phyloP scores from a whole-genome alignment of 139 green algal species.

The Trebouxia sp. region DNA sequence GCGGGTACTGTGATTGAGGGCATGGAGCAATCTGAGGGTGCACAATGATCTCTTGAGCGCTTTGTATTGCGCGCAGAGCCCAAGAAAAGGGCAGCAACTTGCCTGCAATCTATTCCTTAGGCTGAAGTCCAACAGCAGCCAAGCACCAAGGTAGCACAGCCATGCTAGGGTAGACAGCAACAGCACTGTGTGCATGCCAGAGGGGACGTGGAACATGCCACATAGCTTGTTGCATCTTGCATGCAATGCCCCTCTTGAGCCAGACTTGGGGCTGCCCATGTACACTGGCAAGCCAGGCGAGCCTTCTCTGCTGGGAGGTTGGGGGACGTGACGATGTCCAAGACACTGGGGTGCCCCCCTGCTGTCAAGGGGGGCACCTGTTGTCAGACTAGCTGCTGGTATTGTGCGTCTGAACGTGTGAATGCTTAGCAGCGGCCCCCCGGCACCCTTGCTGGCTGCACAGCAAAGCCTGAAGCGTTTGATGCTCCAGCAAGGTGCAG shows the following conservation, averaged over 20 bases:
- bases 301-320: background rate
- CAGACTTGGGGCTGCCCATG: constrained; percentile 14
- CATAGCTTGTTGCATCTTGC: constrained; percentile 14
- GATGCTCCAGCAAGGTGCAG: too few relatives aligned
- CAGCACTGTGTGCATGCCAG: constrained; percentile 3
- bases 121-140: constrained; percentile 3
- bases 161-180: background rate
- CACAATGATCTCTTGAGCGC: too few relatives aligned
- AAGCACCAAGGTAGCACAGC: constrained; percentile 12
- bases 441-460: background rate
- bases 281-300: constrained; percentile 11
- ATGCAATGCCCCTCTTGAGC: background rate
- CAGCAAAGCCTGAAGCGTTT: too few relatives aligned
- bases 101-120: constrained; percentile 6
- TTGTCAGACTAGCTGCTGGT: background rate
- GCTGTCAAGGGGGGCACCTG: constrained; percentile 5
- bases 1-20: too few relatives aligned
- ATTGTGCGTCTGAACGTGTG: background rate
- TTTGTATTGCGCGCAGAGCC: too few relatives aligned
- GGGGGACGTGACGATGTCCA: background rate
- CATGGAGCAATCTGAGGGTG: too few relatives aligned
- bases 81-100: too few relatives aligned
- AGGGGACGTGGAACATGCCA: constrained; percentile 1
- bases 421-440: background rate
- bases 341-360: constrained; percentile 7